These are phyloP conservation scores for Calamus simplicifolius DNA, from an alignment of 176 grass and related monocot genomes.

Conservation along the genomic window DNA sequence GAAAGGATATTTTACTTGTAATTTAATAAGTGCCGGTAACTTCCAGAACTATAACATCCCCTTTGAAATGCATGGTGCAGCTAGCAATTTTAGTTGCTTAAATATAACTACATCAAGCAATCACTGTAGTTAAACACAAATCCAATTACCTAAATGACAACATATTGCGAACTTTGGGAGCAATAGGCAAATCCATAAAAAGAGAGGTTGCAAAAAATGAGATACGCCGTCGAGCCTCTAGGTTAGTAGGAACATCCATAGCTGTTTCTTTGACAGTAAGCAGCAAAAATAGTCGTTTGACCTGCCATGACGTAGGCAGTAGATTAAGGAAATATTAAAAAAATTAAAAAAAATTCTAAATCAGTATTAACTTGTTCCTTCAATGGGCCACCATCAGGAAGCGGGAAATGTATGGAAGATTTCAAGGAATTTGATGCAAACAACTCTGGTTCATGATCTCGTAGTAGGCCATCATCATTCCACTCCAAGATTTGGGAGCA, in stretches of 20 bases:
- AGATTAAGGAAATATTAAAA: background rate
- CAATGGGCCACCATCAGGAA: conserved; percentile 36
- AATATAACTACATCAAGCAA: too few relatives aligned
- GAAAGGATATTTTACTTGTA: too few relatives aligned
- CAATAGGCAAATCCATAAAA: conserved; percentile 91
- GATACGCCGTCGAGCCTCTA: conserved; percentile 74
- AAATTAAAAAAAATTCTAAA: background rate
- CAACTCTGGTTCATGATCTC: conserved; percentile 57
- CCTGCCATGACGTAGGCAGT: conserved; percentile 33
- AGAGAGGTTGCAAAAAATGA: conserved; percentile 90
- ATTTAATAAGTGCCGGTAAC: too few relatives aligned
- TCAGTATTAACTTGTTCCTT: conserved; percentile 64
- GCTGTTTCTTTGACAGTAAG: conserved; percentile 81
- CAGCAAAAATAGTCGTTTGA: conserved; percentile 74
- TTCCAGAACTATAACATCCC: too few relatives aligned
- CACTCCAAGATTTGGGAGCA: conserved; percentile 32
- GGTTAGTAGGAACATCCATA: conserved; percentile 66
- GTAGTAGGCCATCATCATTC: conserved; percentile 32
- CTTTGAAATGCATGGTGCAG: too few relatives aligned
- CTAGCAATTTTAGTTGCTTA: too few relatives aligned
- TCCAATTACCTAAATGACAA: conserved; percentile 80
- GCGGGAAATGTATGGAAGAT: conserved; percentile 51
- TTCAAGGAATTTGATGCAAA: conserved; percentile 51
- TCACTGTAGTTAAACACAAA: background rate
- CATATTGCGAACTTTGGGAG: conserved; percentile 85